phyloP scores from a whole-genome alignment of 1,284 basidiomycete genomes.

The Heterobasidion annosum region DNA sequence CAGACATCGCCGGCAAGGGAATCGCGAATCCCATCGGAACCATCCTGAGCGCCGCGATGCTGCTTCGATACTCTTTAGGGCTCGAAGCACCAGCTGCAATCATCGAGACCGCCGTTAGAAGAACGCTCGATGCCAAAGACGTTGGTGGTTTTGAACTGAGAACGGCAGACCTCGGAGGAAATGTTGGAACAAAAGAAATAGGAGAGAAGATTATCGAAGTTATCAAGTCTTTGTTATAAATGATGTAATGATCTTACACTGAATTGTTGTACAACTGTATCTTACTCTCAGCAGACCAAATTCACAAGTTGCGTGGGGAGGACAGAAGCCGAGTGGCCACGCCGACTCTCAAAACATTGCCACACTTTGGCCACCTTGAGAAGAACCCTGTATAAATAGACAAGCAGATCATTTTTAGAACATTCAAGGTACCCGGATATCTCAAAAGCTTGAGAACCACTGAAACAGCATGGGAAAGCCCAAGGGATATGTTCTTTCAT shows the following conservation, averaged over 20 bases:
- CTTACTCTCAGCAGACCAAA: no score
- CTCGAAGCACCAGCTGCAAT: slow-evolving; percentile 76
- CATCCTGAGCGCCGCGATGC: slow-evolving; percentile 93
- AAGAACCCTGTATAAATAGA: no score
- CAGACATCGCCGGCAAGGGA: slow-evolving; percentile 91
- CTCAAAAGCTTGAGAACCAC: no score
- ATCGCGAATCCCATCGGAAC: slow-evolving; percentile 98
- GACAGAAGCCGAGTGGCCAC: no score
- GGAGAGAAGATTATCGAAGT: slow-evolving; percentile 82
- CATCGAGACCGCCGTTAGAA: slow-evolving; percentile 85
- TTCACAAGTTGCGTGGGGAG: no score
- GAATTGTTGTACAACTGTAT: no score
- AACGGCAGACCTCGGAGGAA: slow-evolving; percentile 86
- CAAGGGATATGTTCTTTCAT: not conserved
- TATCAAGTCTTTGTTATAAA: slow-evolving; percentile 55
- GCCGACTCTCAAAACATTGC: no score
- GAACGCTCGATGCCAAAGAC: slow-evolving; percentile 72
- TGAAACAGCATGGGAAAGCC: no score
- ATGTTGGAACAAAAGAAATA: slow-evolving; percentile 66
- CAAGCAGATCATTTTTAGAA: no score
- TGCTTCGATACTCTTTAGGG: slow-evolving; percentile 91
- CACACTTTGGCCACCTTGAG: no score
- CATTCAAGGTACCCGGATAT: no score
- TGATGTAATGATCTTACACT: not conserved
- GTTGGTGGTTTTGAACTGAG: slow-evolving; percentile 74